Evolutionary conservation across 2,329 filamentous ascomycete genomes (phyloP), one percentile per base, ranked within the genome.

Genomic region (Pleurostoma richardsiae): DNA sequence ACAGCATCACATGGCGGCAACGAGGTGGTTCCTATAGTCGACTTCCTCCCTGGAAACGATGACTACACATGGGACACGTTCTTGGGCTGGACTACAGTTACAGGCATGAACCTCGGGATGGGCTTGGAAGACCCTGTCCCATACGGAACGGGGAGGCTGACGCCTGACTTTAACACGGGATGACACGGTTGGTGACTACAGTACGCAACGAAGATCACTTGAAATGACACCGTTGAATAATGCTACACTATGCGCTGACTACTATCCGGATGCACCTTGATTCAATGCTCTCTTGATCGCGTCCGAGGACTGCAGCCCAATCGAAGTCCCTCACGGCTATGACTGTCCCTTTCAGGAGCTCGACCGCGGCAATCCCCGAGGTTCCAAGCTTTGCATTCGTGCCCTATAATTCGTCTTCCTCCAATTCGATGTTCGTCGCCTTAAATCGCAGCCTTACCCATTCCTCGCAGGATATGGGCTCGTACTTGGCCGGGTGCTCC

Each of bases 391-490:
- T 19, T 19, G 19, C 19, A 19, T 19, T 19, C 19, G 19, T 19
- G 19, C 19, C 19, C 19, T 19, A 19, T 19, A 19, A 19, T 19
- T 19, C 19, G 19, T 36, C 8, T n/a, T 36, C 33, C 33, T 36
- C n/a, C 33, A n/a, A 8, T n/a, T 36, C 33, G 33, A 36, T 8
- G n/a, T 8, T 36, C 33, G 33, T 36, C 8, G 33, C 33, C 33
- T 36, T 36, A 2, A 36, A 36, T n/a, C 33, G 8, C n/a, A 36
- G 33, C 33, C 33, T 36, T 8, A 36, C 33, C 33, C 33, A 36
- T 43, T 70, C 61, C 5, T 67, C 67, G 51, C 69, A 71, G 2
- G 68, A 69, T 6, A 72, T 70, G 5, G 69, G 69, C 40, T 68
- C 67, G 49, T 72, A 74, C 30, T 68, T 65, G 1, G 68, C 54